Evolutionary conservation across 2,329 filamentous ascomycete genomes (phyloP).

Genomic region (Daldinia sp.): DNA sequence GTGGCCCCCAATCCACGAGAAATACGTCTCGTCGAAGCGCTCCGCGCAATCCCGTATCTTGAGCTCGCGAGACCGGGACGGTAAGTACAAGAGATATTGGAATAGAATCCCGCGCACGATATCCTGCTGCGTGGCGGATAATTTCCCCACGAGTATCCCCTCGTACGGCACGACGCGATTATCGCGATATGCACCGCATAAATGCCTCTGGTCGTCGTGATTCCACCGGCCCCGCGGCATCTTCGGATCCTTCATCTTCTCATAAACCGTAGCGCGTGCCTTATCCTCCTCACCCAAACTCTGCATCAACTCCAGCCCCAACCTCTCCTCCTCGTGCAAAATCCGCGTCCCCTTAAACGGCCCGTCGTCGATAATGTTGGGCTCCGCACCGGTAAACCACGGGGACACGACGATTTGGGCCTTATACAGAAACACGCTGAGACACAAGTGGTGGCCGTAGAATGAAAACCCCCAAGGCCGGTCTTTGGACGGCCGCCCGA

Average conservation of each 20-base stretch:
- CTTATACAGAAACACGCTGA: conserved; percentile 73
- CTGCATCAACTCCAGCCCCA: conserved; percentile 77
- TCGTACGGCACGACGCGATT: conserved; percentile 80
- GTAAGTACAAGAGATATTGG: conserved; percentile 75
- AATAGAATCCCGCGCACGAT: conserved; percentile 66
- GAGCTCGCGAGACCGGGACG: conserved; percentile 59
- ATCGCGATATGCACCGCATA: conserved; percentile 81
- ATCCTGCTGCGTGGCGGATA: conserved; percentile 58
- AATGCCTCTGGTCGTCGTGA: conserved; percentile 79
- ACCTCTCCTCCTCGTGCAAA: conserved; percentile 67
- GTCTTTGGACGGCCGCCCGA: conserved; percentile 66
- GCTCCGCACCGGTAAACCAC: conserved; percentile 83
- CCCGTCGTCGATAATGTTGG: conserved; percentile 75
- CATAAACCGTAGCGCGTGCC: conserved; percentile 63
- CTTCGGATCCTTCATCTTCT: conserved; percentile 66
- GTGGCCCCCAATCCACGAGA: conserved; percentile 79
- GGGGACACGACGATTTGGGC: conserved; percentile 74
- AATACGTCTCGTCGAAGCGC: conserved; percentile 76
- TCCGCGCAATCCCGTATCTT: conserved; percentile 62
- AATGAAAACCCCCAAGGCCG: conserved; percentile 76
- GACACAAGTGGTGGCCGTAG: conserved; percentile 81
- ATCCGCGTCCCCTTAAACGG: conserved; percentile 71
- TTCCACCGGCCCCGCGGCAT: conserved; percentile 80
- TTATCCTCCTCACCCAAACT: conserved; percentile 59
- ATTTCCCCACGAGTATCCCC: conserved; percentile 64